These are phyloP conservation scores for Zhuliangozyma blackwelliae DNA, from an alignment of 1,139 yeast genomes.

Conservation along the genomic window DNA sequence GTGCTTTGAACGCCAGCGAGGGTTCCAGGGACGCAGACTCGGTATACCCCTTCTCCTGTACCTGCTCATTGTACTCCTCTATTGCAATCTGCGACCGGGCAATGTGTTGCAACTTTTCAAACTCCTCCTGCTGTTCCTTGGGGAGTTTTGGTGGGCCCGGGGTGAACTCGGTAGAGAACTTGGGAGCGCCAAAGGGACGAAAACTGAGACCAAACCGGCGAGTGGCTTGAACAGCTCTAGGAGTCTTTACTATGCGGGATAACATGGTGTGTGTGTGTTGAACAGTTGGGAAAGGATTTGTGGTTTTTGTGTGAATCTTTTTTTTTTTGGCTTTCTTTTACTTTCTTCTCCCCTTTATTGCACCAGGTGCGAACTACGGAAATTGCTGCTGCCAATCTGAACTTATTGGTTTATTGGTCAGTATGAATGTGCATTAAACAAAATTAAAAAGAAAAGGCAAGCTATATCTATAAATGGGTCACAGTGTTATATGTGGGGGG, in stretches of 20 bases:
- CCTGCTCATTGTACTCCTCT: conserved; percentile 62
- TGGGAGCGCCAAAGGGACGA: conserved; percentile 11
- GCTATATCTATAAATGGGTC: no score
- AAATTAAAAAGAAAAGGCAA: no score
- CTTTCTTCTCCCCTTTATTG: no score
- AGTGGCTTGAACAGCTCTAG: neutral
- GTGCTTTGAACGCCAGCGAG: conserved; percentile 18
- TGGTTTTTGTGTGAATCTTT: no score
- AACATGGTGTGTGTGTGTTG: no score
- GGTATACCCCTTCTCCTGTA: conserved; percentile 27
- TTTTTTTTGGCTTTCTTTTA: no score
- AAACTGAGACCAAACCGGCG: neutral
- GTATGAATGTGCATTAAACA: no score
- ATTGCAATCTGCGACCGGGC: conserved; percentile 81
- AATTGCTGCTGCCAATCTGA: no score
- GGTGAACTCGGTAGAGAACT: conserved; percentile 24
- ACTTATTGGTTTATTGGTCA: no score
- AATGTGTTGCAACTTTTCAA: conserved; percentile 74
- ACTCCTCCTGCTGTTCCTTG: conserved; percentile 86
- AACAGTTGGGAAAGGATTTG: no score
- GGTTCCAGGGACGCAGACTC: conserved; percentile 18
- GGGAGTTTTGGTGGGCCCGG: conserved; percentile 88
- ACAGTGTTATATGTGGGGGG: no score
- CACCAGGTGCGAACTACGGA: no score
- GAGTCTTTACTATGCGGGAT: neutral